These are phyloP conservation scores for Byssothecium circinans DNA, from an alignment of 2,329 filamentous ascomycete species.

Conservation along the genomic window DNA sequence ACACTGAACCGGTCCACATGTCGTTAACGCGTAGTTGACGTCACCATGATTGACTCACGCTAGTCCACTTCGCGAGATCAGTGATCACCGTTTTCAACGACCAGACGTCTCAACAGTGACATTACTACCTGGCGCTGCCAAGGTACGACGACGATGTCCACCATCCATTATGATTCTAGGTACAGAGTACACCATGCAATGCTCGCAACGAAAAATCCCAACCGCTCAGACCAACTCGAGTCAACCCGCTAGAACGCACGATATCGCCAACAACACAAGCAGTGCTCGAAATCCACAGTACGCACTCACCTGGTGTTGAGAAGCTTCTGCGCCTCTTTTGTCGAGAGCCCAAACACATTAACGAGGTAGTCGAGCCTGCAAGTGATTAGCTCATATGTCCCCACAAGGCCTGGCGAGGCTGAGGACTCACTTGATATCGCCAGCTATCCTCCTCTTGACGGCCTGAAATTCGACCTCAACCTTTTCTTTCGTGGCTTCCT, in stretches of 20 bases:
- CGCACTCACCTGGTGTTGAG: constrained; percentile 27
- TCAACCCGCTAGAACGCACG: constrained; percentile 4
- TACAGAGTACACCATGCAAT: neutral
- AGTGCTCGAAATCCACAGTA: constrained; percentile 1
- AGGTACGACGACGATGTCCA: neutral
- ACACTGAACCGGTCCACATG: too few species aligned
- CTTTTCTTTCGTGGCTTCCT: constrained; percentile 68
- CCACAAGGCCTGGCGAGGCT: neutral
- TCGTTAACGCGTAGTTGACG: constrained; percentile 24
- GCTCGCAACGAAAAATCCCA: neutral
- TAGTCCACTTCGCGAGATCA: neutral
- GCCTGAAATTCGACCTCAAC: constrained; percentile 75
- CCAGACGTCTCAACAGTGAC: too few species aligned
- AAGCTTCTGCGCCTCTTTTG: constrained; percentile 55
- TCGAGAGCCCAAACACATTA: constrained; percentile 61
- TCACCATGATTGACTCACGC: constrained; percentile 25
- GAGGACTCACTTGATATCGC: constrained; percentile 73
- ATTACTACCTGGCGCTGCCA: too few species aligned
- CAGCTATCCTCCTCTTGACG: constrained; percentile 67
- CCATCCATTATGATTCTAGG: neutral
- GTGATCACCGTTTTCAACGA: neutral
- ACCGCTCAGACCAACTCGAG: neutral
- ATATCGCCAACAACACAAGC: constrained; percentile 1
- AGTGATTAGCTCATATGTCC: neutral
- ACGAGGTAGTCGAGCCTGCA: constrained; percentile 65